These are phyloP conservation scores for Entomortierella beljakovae DNA, from an alignment of 192 early-diverging fungal species.

Conservation along the genomic window DNA sequence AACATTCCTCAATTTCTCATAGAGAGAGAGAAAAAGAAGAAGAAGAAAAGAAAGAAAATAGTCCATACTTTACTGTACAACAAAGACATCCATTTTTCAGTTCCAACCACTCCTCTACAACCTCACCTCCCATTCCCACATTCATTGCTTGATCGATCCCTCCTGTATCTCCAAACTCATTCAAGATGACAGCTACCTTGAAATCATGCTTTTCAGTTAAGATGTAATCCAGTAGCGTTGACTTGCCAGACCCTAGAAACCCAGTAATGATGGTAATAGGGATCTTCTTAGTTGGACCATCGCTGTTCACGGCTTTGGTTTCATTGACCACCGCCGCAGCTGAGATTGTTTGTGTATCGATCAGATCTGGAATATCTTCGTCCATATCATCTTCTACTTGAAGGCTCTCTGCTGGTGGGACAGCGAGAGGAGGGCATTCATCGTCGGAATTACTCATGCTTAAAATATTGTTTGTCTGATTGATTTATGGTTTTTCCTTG, in stretches of 20 bases:
- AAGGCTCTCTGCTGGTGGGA: background rate
- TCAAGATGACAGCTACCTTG: constrained; percentile 97
- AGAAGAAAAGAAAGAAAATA: background rate
- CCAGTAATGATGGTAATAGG: constrained; percentile 64
- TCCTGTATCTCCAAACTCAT: constrained; percentile 96
- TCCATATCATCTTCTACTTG: constrained; percentile 17
- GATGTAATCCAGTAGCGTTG: constrained; percentile 91
- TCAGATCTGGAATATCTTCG: constrained; percentile 49
- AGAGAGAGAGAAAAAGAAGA: background rate
- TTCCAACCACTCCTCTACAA: constrained; percentile 98
- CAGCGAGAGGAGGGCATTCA: constrained; percentile 43
- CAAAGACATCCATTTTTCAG: constrained; percentile 98
- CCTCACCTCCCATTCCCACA: constrained; percentile 81
- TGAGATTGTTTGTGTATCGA: constrained; percentile 6
- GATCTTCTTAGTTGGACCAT: constrained; percentile 33
- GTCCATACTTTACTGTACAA: constrained; percentile 92
- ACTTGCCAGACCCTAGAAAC: constrained; percentile 90
- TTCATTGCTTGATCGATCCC: constrained; percentile 96
- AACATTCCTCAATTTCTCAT: background rate
- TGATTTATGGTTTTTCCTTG: background rate
- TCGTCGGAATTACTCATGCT: constrained; percentile 34
- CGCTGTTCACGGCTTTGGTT: background rate
- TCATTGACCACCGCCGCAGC: background rate
- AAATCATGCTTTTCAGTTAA: constrained; percentile 89
- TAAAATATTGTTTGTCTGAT: background rate